Evolutionary conservation across 768 basidiomycete genomes (phyloP).

Genomic region (Lactifluus subvellereus): DNA sequence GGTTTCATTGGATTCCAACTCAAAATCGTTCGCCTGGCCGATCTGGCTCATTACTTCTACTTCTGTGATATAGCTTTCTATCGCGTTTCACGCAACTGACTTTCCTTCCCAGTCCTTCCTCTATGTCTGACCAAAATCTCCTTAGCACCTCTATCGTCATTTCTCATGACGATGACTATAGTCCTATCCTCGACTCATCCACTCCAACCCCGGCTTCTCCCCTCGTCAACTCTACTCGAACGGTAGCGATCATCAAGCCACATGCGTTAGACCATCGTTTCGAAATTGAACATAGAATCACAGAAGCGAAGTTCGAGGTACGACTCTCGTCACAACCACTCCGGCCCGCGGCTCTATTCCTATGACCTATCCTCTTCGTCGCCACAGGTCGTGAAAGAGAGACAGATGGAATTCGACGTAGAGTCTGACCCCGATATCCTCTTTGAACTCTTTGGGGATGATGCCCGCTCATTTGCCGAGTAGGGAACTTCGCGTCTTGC

Average conservation of each 20-base stretch:
- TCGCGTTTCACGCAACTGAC: slow-evolving; percentile 13
- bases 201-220: slow-evolving; percentile 15
- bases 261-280: slow-evolving; percentile 69
- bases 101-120: slow-evolving; percentile 5
- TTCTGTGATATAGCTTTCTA: slow-evolving; percentile 20
- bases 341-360: background rate
- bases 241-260: slow-evolving; percentile 79
- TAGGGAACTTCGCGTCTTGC: slow-evolving; percentile 35
- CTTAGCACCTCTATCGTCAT: background rate
- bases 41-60: slow-evolving; percentile 1
- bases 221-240: slow-evolving; percentile 39
- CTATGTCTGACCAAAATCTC: slow-evolving; percentile 11
- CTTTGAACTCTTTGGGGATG: slow-evolving; percentile 75
- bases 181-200: background rate
- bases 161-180: background rate
- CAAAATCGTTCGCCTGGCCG: slow-evolving; percentile 1
- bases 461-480: slow-evolving; percentile 70
- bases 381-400: slow-evolving; percentile 72
- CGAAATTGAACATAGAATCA: slow-evolving; percentile 74
- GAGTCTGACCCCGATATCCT: slow-evolving; percentile 77
- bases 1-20: slow-evolving; percentile 13
- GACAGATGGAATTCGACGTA: slow-evolving; percentile 84
- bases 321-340: slow-evolving; percentile 23
- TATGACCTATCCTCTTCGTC: slow-evolving; percentile 17
- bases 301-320: slow-evolving; percentile 80